Percentiles rank a stretch among this genome's conserved stretches.
Evolutionary conservation across 371 early-diverging fungal species (phyloP).

Genomic region (Actinomucor elegans): DNA sequence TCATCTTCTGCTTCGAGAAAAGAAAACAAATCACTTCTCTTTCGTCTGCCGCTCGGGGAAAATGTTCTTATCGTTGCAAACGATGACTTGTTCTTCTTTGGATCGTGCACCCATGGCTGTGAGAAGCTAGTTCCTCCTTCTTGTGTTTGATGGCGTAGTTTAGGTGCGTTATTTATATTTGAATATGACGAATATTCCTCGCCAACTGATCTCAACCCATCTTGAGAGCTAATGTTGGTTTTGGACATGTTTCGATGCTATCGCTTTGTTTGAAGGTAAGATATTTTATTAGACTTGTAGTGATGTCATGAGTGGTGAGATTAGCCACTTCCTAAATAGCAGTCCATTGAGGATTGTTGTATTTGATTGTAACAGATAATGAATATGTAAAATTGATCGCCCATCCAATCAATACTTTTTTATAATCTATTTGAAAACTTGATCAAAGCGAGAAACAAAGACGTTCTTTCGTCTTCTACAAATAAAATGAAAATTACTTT

Average conservation of each 20-base stretch:
- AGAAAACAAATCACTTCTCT: neutral
- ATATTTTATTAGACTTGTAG: no score
- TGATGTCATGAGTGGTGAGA: no score
- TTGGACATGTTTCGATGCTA: neutral
- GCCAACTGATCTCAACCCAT: neutral
- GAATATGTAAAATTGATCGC: constrained; percentile 3
- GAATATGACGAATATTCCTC: neutral
- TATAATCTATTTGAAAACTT: neutral
- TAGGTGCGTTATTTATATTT: neutral
- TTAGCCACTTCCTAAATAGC: no score
- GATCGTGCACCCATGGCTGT: neutral
- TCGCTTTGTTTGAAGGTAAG: no score
- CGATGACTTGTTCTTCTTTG: no score
- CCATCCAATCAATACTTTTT: neutral
- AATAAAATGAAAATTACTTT: neutral
- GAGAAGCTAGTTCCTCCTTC: constrained; percentile 1
- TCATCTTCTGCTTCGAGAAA: constrained; percentile 8
- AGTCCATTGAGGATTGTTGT: no score
- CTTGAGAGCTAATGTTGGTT: constrained; percentile 9
- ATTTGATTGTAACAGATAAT: neutral
- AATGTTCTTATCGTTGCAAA: neutral
- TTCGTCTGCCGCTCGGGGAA: neutral
- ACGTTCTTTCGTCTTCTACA: neutral
- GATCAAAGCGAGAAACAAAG: neutral
- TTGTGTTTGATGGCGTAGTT: constrained; percentile 1